Evolutionary conservation across 2,329 filamentous ascomycete genomes (phyloP).

Genomic region (Ophiostoma perfectum): DNA sequence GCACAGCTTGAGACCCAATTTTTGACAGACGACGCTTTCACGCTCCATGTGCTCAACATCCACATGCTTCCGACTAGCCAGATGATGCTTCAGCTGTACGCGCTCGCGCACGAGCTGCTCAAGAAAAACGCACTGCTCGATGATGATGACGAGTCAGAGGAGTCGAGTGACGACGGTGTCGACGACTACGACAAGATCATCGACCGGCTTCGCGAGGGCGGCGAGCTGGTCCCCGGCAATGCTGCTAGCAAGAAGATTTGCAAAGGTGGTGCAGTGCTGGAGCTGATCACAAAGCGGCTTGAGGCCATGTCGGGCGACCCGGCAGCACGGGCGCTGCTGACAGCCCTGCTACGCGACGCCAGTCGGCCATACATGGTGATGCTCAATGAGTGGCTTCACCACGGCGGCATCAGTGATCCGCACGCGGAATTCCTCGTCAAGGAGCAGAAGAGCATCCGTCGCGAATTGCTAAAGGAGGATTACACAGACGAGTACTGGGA

Average conservation of each 20-base stretch:
- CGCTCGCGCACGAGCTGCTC: slow-evolving; percentile 77
- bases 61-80: slow-evolving; percentile 86
- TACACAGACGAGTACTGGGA: slow-evolving; percentile 99
- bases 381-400: slow-evolving; percentile 98
- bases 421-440: slow-evolving; percentile 92
- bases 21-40: slow-evolving; percentile 81
- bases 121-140: slow-evolving; percentile 84
- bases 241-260: slow-evolving; percentile 86
- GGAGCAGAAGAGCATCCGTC: slow-evolving; percentile 89
- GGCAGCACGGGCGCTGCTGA: slow-evolving; percentile 74
- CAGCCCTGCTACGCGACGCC: slow-evolving; percentile 75
- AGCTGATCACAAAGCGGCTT: slow-evolving; percentile 75
- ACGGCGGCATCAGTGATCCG: slow-evolving; percentile 89
- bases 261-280: slow-evolving; percentile 94
- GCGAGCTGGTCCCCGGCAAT: slow-evolving; percentile 70
- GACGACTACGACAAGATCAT: slow-evolving; percentile 91
- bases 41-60: slow-evolving; percentile 85
- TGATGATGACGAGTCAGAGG: slow-evolving; percentile 66
- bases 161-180: slow-evolving; percentile 66
- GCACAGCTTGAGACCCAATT: slow-evolving; percentile 92
- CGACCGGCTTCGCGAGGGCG: slow-evolving; percentile 80
- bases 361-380: slow-evolving; percentile 95
- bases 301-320: slow-evolving; percentile 92
- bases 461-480: slow-evolving; percentile 86
- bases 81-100: slow-evolving; percentile 86